Evolutionary conservation across 1,284 basidiomycete species (phyloP).

Genomic region (Cryptococcus sp.): DNA sequence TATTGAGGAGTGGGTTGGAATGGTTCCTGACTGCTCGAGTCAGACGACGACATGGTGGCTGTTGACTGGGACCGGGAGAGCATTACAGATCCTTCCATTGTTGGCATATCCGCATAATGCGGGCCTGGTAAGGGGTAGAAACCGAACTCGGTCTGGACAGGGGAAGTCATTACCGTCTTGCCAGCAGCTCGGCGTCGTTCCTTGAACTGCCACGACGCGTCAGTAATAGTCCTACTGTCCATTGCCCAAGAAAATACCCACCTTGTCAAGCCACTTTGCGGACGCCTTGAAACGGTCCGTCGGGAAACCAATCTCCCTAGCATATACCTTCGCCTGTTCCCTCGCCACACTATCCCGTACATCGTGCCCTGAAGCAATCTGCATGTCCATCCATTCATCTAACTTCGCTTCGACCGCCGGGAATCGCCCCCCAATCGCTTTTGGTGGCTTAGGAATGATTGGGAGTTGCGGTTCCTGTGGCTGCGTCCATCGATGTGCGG

Average conservation of each 20-base stretch:
- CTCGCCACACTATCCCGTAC: conserved; percentile 53
- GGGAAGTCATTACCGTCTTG: conserved; percentile 19
- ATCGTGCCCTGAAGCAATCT: conserved; percentile 41
- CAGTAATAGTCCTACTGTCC: background rate
- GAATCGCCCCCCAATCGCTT: conserved; percentile 43
- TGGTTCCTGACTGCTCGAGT: conserved; percentile 35
- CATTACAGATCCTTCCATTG: conserved; percentile 14
- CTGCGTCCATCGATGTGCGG: conserved; percentile 40
- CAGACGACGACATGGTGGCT: conserved; percentile 39
- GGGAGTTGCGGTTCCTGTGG: conserved; percentile 29
- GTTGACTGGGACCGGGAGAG: conserved; percentile 43
- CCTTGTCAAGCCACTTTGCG: conserved; percentile 58
- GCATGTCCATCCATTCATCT: conserved; percentile 50
- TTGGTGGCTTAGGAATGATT: conserved; percentile 27
- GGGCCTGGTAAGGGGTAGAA: conserved; percentile 22
- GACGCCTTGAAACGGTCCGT: conserved; percentile 57
- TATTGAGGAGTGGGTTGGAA: conserved; percentile 20
- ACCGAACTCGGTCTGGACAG: conserved; percentile 14
- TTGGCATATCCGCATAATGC: conserved; percentile 19
- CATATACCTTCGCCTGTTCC: conserved; percentile 54
- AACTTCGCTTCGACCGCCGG: conserved; percentile 55
- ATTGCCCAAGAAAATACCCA: conserved; percentile 39
- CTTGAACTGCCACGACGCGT: conserved; percentile 35
- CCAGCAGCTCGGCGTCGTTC: conserved; percentile 37
- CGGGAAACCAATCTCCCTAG: conserved; percentile 50